A percentile compares a stretch with the other conserved stretches of the same genome.
phyloP scores from a whole-genome alignment of 2,329 filamentous ascomycete species.

The Colletotrichum sp. region DNA sequence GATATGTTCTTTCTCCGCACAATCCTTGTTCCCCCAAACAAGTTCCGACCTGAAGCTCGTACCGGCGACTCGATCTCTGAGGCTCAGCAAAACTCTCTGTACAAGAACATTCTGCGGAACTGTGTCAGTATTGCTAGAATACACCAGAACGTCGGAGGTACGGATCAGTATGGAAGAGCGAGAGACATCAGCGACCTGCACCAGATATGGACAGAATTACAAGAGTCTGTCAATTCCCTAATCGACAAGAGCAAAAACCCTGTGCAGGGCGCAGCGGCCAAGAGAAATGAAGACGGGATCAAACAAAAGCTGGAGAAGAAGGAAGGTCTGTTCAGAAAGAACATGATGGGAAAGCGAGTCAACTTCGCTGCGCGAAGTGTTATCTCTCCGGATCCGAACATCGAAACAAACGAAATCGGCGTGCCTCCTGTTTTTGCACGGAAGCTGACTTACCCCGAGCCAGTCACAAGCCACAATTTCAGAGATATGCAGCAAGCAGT shows the following conservation, averaged over 20 bases:
- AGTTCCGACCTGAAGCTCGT: slow-evolving; percentile 84
- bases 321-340: slow-evolving; percentile 96
- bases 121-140: slow-evolving; percentile 78
- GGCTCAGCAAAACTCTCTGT: slow-evolving; percentile 85
- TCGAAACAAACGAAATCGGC: slow-evolving; percentile 98
- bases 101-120: slow-evolving; percentile 81
- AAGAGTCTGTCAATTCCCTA: slow-evolving; percentile 90
- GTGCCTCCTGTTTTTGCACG: slow-evolving; percentile 97
- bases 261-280: slow-evolving; percentile 76
- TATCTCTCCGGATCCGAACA: slow-evolving; percentile 97
- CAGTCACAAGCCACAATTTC: slow-evolving; percentile 96
- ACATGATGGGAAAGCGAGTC: slow-evolving; percentile 99
- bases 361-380: slow-evolving; percentile 98
- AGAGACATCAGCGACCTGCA: slow-evolving; percentile 79
- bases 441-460: slow-evolving; percentile 95
- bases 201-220: slow-evolving; percentile 81
- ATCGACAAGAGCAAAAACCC: slow-evolving; percentile 91
- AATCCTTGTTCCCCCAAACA: slow-evolving; percentile 89
- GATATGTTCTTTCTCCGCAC: slow-evolving; percentile 95
- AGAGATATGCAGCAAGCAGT: slow-evolving; percentile 95
- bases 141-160: slow-evolving; percentile 48
- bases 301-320: slow-evolving; percentile 99
- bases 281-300: slow-evolving; percentile 87
- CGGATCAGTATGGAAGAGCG: slow-evolving; percentile 47
- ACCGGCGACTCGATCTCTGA: slow-evolving; percentile 85